phyloP scores from a whole-genome alignment of 345 rosid species.

The Syzygium grande region DNA sequence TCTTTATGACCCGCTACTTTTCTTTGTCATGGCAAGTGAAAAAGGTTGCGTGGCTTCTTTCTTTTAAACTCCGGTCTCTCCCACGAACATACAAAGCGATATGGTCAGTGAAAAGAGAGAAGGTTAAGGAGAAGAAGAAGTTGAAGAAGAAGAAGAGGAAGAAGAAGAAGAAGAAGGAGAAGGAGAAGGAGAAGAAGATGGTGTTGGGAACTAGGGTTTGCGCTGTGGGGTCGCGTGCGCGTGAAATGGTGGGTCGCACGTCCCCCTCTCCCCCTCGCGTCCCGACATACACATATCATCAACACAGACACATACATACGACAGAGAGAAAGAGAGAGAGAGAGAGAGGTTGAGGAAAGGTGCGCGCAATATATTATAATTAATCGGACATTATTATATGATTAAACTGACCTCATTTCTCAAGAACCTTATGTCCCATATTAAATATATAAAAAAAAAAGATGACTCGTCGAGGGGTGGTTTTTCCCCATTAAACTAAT shows the following conservation, averaged over 20 bases:
- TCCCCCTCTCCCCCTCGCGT: conserved; percentile 8
- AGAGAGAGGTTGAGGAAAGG: background rate
- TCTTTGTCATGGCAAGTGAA: background rate
- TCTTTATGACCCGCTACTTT: background rate
- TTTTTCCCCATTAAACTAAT: background rate
- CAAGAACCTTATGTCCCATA: background rate
- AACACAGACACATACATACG: background rate
- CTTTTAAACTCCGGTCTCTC: background rate
- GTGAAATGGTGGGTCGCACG: conserved; percentile 28
- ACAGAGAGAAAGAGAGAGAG: background rate
- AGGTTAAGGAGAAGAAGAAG: background rate
- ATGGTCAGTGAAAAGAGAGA: background rate
- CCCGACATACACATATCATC: conserved; percentile 8
- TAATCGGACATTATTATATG: background rate
- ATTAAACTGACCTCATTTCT: background rate
- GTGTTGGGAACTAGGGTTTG: conserved; percentile 14
- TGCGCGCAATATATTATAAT: background rate
- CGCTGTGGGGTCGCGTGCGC: conserved; percentile 13
- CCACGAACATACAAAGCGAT: background rate
- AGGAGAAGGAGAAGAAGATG: background rate
- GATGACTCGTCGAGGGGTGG: background rate
- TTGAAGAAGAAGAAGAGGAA: background rate
- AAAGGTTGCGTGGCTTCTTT: background rate
- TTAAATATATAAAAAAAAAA: background rate
- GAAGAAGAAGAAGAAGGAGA: background rate